Conservation (phyloP, 345 rosid genomes). For the Linum usitatissimum region DNA sequence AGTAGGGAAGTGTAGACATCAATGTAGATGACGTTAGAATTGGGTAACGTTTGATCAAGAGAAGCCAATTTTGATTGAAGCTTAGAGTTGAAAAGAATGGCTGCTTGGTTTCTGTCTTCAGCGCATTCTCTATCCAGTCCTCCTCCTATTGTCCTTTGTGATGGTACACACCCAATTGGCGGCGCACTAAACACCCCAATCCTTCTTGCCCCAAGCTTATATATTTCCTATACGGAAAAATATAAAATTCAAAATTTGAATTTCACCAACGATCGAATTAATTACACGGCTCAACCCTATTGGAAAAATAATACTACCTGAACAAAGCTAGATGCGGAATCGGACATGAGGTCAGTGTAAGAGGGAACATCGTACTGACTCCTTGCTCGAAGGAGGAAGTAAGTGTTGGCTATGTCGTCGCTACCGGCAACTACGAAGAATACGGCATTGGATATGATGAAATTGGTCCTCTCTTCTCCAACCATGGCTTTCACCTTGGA, state of each 20-base stretch:
- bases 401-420: constrained; percentile 43
- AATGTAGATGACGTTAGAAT: constrained; percentile 9
- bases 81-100: constrained; percentile 21
- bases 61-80: neutral
- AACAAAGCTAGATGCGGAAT: constrained; percentile 22
- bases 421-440: constrained; percentile 35
- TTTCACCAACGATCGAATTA: no score
- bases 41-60: constrained; percentile 3
- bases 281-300: neutral
- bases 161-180: constrained; percentile 50
- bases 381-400: constrained; percentile 21
- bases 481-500: constrained; percentile 23
- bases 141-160: constrained; percentile 15
- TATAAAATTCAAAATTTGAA: neutral
- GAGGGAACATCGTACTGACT: constrained; percentile 25
- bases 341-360: constrained; percentile 27
- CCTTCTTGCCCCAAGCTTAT: constrained; percentile 35
- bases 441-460: constrained; percentile 23
- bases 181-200: constrained; percentile 34
- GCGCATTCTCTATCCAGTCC: constrained; percentile 12
- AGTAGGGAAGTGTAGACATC: constrained; percentile 16
- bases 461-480: constrained; percentile 28
- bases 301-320: constrained; percentile 19
- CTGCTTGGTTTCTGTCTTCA: constrained; percentile 16
- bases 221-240: constrained; percentile 23